These are phyloP conservation scores for Rhododendron williamsianum DNA, from an alignment of 148 eudicot genomes.

Conservation along the genomic window DNA sequence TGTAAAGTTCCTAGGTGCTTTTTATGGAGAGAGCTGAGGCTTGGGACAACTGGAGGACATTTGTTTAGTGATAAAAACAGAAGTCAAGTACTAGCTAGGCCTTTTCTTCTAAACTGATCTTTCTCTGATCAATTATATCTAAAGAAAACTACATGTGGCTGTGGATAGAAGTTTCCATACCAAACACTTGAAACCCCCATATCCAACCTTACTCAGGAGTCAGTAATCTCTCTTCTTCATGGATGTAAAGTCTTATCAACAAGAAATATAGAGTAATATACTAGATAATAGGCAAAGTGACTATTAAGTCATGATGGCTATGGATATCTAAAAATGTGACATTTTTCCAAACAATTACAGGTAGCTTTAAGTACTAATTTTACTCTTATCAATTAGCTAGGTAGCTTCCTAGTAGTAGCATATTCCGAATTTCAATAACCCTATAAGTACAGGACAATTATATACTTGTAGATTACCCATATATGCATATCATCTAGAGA, in stretches of 20 bases:
- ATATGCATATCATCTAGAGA: not conserved
- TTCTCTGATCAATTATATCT: not conserved
- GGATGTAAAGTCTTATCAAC: not conserved
- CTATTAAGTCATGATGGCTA: conserved; percentile 3
- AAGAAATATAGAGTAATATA: not conserved
- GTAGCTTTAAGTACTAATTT: not conserved
- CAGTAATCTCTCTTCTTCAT: conserved; percentile 7
- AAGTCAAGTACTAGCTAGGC: not conserved
- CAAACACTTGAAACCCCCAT: conserved; percentile 5
- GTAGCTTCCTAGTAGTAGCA: not conserved
- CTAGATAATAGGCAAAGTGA: not conserved
- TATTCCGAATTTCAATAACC: not conserved
- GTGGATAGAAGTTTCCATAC: conserved; percentile 8
- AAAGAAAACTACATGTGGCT: conserved; percentile 7
- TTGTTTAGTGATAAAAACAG: not conserved
- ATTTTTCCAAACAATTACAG: not conserved
- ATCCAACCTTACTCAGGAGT: not conserved
- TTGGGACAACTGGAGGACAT: not conserved
- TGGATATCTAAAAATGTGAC: not conserved
- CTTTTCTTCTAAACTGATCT: not conserved
- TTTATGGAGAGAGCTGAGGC: conserved; percentile 14
- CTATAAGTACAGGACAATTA: not conserved
- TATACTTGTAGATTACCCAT: not conserved
- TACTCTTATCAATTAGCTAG: not conserved
- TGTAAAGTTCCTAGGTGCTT: conserved; percentile 5